phyloP scores from a whole-genome alignment of 805 yeast genomes.

The Candida parachauliodes region DNA sequence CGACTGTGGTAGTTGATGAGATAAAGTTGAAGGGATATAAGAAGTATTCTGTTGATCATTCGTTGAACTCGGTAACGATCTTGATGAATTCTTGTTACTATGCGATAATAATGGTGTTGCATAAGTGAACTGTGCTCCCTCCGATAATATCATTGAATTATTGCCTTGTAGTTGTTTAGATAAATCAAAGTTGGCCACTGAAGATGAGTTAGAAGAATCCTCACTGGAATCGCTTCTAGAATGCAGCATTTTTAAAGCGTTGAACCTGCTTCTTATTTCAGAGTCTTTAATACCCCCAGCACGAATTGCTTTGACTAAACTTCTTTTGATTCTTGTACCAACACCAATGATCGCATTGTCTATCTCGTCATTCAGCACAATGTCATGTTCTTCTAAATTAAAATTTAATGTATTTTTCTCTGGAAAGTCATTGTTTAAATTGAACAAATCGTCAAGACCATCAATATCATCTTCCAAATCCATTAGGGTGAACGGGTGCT shows the following conservation, averaged over 20 bases:
- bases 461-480: conserved; percentile 36
- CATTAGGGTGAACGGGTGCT: conserved; percentile 61
- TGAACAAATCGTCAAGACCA: conserved; percentile 32
- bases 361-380: conserved; percentile 64
- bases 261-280: conserved; percentile 19
- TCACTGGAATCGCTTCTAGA: conserved; percentile 28
- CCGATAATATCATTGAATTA: conserved; percentile 32
- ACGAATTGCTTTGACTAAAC: conserved; percentile 42
- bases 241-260: conserved; percentile 20
- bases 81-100: not conserved
- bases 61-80: not conserved
- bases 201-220: conserved; percentile 19
- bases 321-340: conserved; percentile 58
- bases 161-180: conserved; percentile 9
- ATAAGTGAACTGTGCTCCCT: conserved; percentile 15
- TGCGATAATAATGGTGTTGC: conserved; percentile 13
- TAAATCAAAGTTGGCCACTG: conserved; percentile 9
- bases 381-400: conserved; percentile 37
- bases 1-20: conserved; percentile 13
- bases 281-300: conserved; percentile 22
- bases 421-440: conserved; percentile 20
- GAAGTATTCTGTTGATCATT: conserved; percentile 7
- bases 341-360: conserved; percentile 80
- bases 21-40: conserved; percentile 18
- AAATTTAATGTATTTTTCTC: conserved; percentile 12